phyloP scores from a whole-genome alignment of 2,329 filamentous ascomycete genomes.

The Neurospora crassa region DNA sequence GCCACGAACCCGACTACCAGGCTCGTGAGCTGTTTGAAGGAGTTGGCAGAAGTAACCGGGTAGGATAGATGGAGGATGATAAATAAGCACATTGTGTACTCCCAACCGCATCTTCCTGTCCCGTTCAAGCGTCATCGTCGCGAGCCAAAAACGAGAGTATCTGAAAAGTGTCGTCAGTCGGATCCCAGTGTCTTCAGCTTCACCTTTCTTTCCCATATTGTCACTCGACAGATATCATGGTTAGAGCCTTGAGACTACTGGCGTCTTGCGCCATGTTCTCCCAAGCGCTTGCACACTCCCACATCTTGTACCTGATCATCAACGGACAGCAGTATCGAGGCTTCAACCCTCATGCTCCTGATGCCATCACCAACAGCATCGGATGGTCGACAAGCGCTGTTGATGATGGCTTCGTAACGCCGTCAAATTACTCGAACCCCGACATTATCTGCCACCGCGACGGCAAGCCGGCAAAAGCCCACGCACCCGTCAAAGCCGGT shows the following conservation, averaged over 20 bases:
- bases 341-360: slow-evolving; percentile 23
- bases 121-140: not conserved
- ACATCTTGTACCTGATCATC: slow-evolving; percentile 27
- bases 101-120: not conserved
- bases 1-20: not conserved
- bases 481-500: slow-evolving; percentile 48
- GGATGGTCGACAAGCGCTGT: slow-evolving; percentile 43
- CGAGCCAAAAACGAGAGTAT: not conserved
- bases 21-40: not conserved
- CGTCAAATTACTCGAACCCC: slow-evolving; percentile 32
- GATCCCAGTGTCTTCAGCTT: not conserved
- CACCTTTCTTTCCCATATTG: not conserved
- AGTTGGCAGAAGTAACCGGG: not conserved
- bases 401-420: slow-evolving; percentile 44
- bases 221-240: not conserved
- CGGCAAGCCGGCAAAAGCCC: slow-evolving; percentile 38
- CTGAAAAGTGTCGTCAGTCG: not conserved
- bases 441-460: slow-evolving; percentile 55
- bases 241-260: not conserved
- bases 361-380: slow-evolving; percentile 22
- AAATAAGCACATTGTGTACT: not conserved
- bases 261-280: not conserved
- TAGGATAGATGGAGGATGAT: not conserved
- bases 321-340: slow-evolving; percentile 36
- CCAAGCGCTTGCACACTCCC: slow-evolving; percentile 19